Base-by-base conservation (phyloP, 2,329 filamentous ascomycete genomes). In the Phoma sp. region DNA sequence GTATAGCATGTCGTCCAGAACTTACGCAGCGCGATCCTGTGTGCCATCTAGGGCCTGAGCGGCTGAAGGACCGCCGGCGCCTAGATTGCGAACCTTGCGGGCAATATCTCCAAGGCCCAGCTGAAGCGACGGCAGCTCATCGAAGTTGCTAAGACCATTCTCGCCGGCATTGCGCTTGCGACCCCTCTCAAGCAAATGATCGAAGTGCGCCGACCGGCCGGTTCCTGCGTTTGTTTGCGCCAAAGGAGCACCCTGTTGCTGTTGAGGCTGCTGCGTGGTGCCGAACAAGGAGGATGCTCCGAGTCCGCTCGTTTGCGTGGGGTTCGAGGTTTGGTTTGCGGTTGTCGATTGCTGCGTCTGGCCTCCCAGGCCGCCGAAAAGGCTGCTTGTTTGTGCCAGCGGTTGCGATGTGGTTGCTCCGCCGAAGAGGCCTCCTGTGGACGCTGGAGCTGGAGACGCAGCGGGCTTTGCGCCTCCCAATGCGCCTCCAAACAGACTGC, bases 41-140 rank as follows among this genome's bases (percentile, higher is more conserved):
- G 73, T 75, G 53, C 73, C 73, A 43, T 74, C 70, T 42, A 74
- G 75, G 11, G 72, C 76, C 47, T 79, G 76, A 49, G 81, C 78
- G 73, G 84, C 62, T 11, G 81, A 82, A 18, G 88, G 84, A 34
- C 88, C 87, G 20, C 96, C 86, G 74, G 89, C 87, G 68, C 87
- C 89, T 63, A 99, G 82, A 62, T 82, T 93, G 81, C 84, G 91
- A 78, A 81, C 95, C 82, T 83, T 86, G 61, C 86, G 81, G 53
- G 86, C 83, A 67, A 99, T 89, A 77, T 99, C 95, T 53, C 92
- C 91, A 26, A 99, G 83, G 18, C 95, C 93, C 47, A 99, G 84
- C 76, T 98, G 93, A 61, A 99, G 83, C 68, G 88, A 90, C 6
- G 95, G 93, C 38, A 99, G 83, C 56, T 97, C 91, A 62, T 90